Evolutionary conservation across 2,329 filamentous ascomycete genomes (phyloP), one percentile per base, ranked within the genome.

Genomic region (Nothophoma quercina): DNA sequence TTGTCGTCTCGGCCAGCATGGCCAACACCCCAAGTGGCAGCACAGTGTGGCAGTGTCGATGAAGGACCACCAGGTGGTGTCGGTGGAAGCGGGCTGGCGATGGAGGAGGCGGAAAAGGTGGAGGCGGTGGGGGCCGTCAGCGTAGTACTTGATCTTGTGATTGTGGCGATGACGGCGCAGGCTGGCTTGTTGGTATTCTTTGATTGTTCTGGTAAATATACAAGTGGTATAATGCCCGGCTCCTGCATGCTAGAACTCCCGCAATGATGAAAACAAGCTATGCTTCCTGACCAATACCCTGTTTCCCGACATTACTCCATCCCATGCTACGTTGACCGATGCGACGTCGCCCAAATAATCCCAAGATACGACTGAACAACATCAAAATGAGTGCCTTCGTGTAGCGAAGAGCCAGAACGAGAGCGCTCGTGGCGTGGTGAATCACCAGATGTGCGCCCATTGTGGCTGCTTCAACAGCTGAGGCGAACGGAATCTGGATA

Each of bases 171-270:
- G 25, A 21, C 32, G 32, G 32, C 16, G 21, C 7, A 21, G 12
- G 18, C 18, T 7, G 6, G 13, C 2, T 36, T 9, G 13, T 15
- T 36, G 33, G n/a, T 36, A 13, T 4, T 4, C 7, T 36, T 18
- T 13, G 23, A 22, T 36, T 21, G 33, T 47, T 48, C 21, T 26
- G 38, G n/a, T 53, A 48, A 53, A 53, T 53, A 48, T 53, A 44
- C 50, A 53, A 53, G 28, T 53, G 50, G 50, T 53, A 53, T 53
- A 53, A 53, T 53, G 50, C 50, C 38, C 22, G 18, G 32, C 21
- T 48, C 43, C 50, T 15, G 18, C 19, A 48, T 48, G 50, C 42
- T 48, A 53, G 26, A 53, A 53, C 50, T 53, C 50, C 50, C 39
- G 43, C 50, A 53, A 53, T 53, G 50, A 53, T 40, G 26, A 38